Evolutionary conservation across 306 rosid species (phyloP).

Genomic region (Lablab purpureus): DNA sequence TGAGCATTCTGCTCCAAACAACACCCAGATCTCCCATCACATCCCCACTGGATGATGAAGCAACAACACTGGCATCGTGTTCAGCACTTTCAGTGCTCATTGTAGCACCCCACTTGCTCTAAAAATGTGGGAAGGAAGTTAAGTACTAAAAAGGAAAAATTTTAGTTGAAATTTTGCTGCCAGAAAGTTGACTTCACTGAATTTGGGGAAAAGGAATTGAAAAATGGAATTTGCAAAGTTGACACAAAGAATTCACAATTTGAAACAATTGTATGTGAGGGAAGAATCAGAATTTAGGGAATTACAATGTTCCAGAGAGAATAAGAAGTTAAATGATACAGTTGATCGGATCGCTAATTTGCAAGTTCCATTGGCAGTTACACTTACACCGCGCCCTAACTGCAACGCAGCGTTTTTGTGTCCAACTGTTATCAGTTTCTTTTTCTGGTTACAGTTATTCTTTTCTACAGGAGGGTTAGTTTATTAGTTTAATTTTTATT

Average conservation of each 20-base stretch:
- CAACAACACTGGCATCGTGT: conserved; percentile 20
- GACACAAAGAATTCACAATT: conserved; percentile 5
- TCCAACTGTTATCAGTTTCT: not conserved
- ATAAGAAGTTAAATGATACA: not conserved
- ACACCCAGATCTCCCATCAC: conserved; percentile 51
- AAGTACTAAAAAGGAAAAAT: conserved; percentile 17
- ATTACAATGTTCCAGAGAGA: not conserved
- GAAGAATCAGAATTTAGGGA: conserved; percentile 2
- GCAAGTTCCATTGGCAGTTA: not conserved
- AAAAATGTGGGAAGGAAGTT: conserved; percentile 43
- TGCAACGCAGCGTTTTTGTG: conserved; percentile 2
- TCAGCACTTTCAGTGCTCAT: conserved; percentile 60
- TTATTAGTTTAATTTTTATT: not conserved
- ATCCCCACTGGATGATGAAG: conserved; percentile 44
- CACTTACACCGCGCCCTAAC: not conserved
- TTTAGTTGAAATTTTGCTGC: not conserved
- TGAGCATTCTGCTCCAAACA: conserved; percentile 45
- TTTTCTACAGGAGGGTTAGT: not conserved
- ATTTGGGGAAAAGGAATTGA: not conserved
- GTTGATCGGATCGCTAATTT: conserved; percentile 10
- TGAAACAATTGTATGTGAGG: conserved; percentile 3
- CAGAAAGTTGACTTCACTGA: not conserved
- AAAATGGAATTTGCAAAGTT: not conserved
- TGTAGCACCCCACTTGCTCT: conserved; percentile 26
- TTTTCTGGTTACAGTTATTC: not conserved